Conservation (phyloP, 1,284 basidiomycete species). For the Puccinia polysora region DNA sequence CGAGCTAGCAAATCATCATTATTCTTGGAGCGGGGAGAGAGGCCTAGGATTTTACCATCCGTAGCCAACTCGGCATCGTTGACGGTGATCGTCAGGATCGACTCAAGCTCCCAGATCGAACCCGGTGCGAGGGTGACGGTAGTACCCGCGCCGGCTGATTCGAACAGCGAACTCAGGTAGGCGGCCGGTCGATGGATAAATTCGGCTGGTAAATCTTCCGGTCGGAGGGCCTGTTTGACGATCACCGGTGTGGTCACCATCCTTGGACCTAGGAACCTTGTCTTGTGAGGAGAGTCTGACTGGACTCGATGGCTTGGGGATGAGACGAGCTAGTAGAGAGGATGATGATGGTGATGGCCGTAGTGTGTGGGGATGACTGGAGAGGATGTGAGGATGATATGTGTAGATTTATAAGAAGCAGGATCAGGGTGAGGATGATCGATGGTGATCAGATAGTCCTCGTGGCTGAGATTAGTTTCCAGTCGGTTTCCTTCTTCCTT, state of each 20-base stretch:
- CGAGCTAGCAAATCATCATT: not conserved
- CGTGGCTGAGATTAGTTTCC: too few relatives aligned
- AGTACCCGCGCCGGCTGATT: constrained; percentile 30
- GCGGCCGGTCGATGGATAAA: constrained; percentile 28
- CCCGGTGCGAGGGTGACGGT: constrained; percentile 22
- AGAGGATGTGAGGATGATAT: too few relatives aligned
- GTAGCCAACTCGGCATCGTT: constrained; percentile 40
- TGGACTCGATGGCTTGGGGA: too few relatives aligned
- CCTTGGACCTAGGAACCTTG: not conserved
- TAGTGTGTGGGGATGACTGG: too few relatives aligned
- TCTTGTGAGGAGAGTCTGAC: not conserved
- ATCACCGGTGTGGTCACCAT: constrained; percentile 16
- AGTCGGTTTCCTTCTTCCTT: too few relatives aligned
- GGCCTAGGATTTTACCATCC: not conserved
- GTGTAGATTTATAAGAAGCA: too few relatives aligned
- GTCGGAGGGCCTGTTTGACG: constrained; percentile 14
- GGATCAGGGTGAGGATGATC: too few relatives aligned
- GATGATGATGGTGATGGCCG: too few relatives aligned
- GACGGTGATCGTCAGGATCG: constrained; percentile 23
- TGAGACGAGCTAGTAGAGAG: too few relatives aligned
- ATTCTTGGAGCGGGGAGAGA: not conserved
- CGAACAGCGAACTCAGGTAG: constrained; percentile 33
- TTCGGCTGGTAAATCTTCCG: constrained; percentile 31
- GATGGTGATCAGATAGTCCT: too few relatives aligned
- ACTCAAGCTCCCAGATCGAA: constrained; percentile 35